phyloP scores from a whole-genome alignment of 257 asterid genomes.

The Jacaranda copaia region DNA sequence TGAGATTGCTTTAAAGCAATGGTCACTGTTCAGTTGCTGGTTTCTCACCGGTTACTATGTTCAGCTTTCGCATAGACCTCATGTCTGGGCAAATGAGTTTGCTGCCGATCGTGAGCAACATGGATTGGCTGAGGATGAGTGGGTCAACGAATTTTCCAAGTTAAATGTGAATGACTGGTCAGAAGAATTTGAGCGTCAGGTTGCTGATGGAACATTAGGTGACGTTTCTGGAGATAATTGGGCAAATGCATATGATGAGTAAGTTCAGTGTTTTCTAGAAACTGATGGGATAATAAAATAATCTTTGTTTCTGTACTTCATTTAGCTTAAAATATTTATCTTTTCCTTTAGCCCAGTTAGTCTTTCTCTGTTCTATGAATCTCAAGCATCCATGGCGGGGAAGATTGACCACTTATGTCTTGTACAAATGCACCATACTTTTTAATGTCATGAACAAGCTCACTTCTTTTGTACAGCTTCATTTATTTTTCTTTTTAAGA shows the following conservation, averaged over 20 bases:
- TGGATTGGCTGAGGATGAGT: slow-evolving; percentile 71
- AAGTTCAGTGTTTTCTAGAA: slow-evolving; percentile 46
- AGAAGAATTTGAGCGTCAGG: slow-evolving; percentile 90
- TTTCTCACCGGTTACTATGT: slow-evolving; percentile 37
- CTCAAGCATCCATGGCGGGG: slow-evolving; percentile 15
- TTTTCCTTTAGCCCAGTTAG: slow-evolving; percentile 11
- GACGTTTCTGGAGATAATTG: slow-evolving; percentile 82
- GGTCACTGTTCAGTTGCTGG: slow-evolving; percentile 4
- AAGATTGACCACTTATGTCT: slow-evolving; percentile 12
- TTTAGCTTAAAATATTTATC: not conserved
- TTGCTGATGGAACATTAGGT: slow-evolving; percentile 84
- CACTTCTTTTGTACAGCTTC: not conserved
- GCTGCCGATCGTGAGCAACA: slow-evolving; percentile 66
- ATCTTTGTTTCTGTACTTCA: slow-evolving; percentile 15
- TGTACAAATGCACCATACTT: not conserved
- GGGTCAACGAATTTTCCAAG: slow-evolving; percentile 95
- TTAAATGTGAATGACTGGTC: slow-evolving; percentile 93
- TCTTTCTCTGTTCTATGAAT: not conserved
- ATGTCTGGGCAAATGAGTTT: slow-evolving; percentile 90
- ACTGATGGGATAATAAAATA: slow-evolving; percentile 1
- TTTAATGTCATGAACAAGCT: slow-evolving; percentile 7
- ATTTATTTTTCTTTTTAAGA: not conserved
- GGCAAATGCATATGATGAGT: slow-evolving; percentile 98
- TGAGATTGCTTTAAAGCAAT: slow-evolving; percentile 20
- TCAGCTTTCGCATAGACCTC: slow-evolving; percentile 83